A percentile compares a stretch with the other conserved stretches of the same genome.
phyloP scores from a whole-genome alignment of 371 early-diverging fungal species.

The Mucor racemosus region DNA sequence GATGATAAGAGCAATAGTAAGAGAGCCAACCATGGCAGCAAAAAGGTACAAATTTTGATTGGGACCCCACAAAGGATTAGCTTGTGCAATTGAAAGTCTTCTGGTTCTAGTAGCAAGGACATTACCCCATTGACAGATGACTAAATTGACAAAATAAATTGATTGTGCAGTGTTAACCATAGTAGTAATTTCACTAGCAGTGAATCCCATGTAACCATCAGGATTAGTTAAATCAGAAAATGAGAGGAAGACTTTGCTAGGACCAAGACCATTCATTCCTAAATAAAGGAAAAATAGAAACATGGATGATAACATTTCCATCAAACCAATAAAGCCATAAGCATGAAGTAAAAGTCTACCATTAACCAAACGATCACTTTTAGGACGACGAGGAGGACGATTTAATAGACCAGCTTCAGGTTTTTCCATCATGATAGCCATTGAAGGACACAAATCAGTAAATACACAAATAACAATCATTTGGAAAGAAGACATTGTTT shows the following conservation, averaged over 20 bases:
- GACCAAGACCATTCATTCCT: constrained; percentile 46
- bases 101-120: constrained; percentile 64
- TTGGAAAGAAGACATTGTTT: constrained; percentile 67
- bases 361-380: constrained; percentile 63
- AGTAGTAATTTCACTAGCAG: constrained; percentile 45
- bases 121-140: constrained; percentile 66
- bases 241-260: constrained; percentile 52
- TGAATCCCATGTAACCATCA: constrained; percentile 54
- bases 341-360: constrained; percentile 59
- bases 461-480: constrained; percentile 69
- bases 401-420: constrained; percentile 66
- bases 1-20: constrained; percentile 60
- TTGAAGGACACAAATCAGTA: constrained; percentile 54
- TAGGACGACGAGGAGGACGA: constrained; percentile 65
- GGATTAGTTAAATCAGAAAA: constrained; percentile 57
- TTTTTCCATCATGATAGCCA: constrained; percentile 69
- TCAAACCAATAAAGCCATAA: constrained; percentile 70
- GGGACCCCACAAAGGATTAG: constrained; percentile 60
- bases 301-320: constrained; percentile 62
- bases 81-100: constrained; percentile 60
- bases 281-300: constrained; percentile 67
- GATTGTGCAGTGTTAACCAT: constrained; percentile 61
- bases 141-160: constrained; percentile 67
- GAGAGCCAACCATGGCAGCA: constrained; percentile 46
- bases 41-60: constrained; percentile 59